Evolutionary conservation across 2,329 filamentous ascomycete species (phyloP), one percentile per base, ranked within the genome.

Genomic region (Colletotrichum magnum): DNA sequence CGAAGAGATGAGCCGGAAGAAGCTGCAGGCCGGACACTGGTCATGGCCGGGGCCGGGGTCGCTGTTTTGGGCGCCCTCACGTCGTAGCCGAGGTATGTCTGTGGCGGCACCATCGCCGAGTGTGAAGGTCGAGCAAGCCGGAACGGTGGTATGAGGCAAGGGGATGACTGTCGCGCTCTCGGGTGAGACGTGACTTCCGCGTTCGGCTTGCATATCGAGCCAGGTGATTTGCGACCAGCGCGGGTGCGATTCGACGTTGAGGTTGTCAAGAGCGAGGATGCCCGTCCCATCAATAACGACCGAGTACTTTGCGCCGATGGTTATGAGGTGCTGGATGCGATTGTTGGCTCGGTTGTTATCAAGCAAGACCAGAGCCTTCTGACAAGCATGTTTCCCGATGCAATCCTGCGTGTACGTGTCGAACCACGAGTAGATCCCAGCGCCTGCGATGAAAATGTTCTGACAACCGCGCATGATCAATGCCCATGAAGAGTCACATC

Each of bases 221-320:
- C 76, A 50, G 15, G 70, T 63, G 15, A 78, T 70, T 48, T 78
- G 76, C 6, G 74, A 75, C 77, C 77, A 78, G 15, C 26, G 43
- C 5, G 77, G 77, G 43, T 79, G 77, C 13, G 47, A 45, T 1
- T 75, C 64, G 12, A 77, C 71, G 58, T 74, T 74, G 7, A 77
- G 68, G 60, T 79, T 78, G 47, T 77, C 76, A 6, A 57, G 41
- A 7, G 77, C 75, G 12, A 26, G 6, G 54, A 79, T 73, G 13
- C 64, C 72, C 28, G 73, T 63, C 15, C 75, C 75, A 52, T 78
- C 73, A 26, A 71, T 69, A 6, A 74, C 70, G 5, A 70, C 68
- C 69, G 75, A 75, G 60, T 79, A 74, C 61, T 75, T 75, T 26
- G 77, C 73, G 3, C 79, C 77, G 12, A 79, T 79, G 10, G 75